Evolutionary conservation across 2,329 filamentous ascomycete species (phyloP).

Genomic region (Paraphaeosphaeria minitans): DNA sequence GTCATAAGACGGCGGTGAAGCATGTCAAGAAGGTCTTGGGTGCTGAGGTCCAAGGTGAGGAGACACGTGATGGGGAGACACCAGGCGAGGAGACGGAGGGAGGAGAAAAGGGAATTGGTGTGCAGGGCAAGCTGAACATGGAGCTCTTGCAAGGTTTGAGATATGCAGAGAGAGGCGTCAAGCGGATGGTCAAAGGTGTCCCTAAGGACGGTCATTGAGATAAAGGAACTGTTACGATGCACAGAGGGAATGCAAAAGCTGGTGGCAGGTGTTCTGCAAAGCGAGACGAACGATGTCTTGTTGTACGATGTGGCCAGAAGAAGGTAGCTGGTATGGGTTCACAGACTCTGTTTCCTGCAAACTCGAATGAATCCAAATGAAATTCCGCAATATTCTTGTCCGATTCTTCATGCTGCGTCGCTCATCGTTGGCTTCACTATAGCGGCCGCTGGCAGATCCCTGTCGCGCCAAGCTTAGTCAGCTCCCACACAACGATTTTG

Average conservation of each 20-base stretch:
- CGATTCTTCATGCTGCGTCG: not conserved
- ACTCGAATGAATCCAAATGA: not conserved
- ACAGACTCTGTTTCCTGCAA: not conserved
- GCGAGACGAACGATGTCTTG: too few relatives aligned
- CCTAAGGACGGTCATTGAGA: constrained; percentile 16
- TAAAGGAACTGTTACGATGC: not conserved
- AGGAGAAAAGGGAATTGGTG: constrained; percentile 7
- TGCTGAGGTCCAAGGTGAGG: constrained; percentile 13
- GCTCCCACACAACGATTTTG: constrained; percentile 36
- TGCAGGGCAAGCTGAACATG: constrained; percentile 21
- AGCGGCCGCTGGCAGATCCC: not conserved
- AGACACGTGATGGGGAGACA: constrained; percentile 11
- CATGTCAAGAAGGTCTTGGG: constrained; percentile 38
- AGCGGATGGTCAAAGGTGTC: constrained; percentile 40
- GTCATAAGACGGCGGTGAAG: constrained; percentile 34
- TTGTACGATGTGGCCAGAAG: too few relatives aligned
- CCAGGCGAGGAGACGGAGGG: constrained; percentile 8
- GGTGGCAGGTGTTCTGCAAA: not conserved
- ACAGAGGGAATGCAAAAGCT: not conserved
- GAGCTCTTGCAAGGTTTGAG: constrained; percentile 29
- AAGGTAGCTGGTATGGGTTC: too few relatives aligned
- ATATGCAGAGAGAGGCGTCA: constrained; percentile 41
- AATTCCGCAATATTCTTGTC: not conserved
- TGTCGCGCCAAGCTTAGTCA: constrained; percentile 31
- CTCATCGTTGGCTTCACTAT: not conserved